Base-by-base conservation (phyloP, 805 yeast genomes). In the Saccharomycopsis sp. region DNA sequence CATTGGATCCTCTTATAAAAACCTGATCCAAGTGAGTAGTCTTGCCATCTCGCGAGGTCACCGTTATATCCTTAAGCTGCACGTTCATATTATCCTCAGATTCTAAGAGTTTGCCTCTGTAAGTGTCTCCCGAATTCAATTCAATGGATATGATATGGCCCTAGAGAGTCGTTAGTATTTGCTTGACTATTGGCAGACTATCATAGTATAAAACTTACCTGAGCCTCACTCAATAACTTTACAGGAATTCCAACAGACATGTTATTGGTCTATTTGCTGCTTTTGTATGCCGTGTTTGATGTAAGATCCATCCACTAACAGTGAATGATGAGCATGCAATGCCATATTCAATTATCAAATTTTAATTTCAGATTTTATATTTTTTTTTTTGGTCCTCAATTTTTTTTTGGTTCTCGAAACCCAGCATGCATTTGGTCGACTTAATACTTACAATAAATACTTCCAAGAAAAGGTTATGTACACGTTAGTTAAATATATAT, bases 11-110 rank as follows among this genome's bases (percentile, higher is more conserved):
- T 66, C 99, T 81, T 2, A 93, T 83, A 69, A 89, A 92, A 2
- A 91, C 96, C 65, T 87, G 89, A 63, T 87, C 90, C 78, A 89
- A 78, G 64, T 86, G 87, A 1, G 86, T 77, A 2, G 87, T 86
- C 53, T 78, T 76, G 2, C 97, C 97, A 56, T 89, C 87, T 51
- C 84, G 74, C 25, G 84, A 81, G 0, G 97, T 92, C 53, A 87
- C 84, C 1, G 87, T 82, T 47, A 87, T 96, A 68, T 93, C 96
- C 63, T 82, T 76, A 54, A 93, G 72, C 61, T 92, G 96, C 24
- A 93, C 83, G 69, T 93, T 93, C 98, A 93, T 94, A 70, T 87
- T 92, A 67, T 93, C 98, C 72, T 93, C 97, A 70, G 86, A 85
- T 67, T 87, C 97, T 2, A 86, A 69, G 52, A 93, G 78, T 68